Evolutionary conservation across 352 stramenopile species (phyloP), one percentile per base, ranked within the genome.

Genomic region (Phytophthora tentaculata): DNA sequence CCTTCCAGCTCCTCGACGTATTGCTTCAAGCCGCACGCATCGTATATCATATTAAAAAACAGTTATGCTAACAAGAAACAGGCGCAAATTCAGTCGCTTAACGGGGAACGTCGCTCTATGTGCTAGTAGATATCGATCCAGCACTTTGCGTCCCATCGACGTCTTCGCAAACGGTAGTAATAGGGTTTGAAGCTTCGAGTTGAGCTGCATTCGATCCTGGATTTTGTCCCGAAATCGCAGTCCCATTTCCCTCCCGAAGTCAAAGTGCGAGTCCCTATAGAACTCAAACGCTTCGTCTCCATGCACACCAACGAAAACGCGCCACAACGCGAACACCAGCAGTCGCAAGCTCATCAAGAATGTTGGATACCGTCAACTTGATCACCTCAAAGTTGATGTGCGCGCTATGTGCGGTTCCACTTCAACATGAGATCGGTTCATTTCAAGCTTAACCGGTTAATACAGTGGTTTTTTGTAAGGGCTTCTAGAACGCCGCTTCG

Each of bases 1-100:
- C 85, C 83, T 28, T 82, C 73, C 19, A 93, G 60, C 55, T 93
- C 85, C 48, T 90, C 76, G 24, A 93, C 58, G 57, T 89, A 93
- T 37, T 84, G 65, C 85, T 91, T n/a, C 28, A 62, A 0, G 41
- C 19, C 10, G 58, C 5, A 12, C n/a, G n/a, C n/a, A n/a, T n/a
- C n/a, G n/a, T n/a, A n/a, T n/a, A n/a, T n/a, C n/a, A n/a, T n/a
- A n/a, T n/a, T n/a, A n/a, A n/a, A n/a, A n/a, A n/a, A n/a, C n/a
- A n/a, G n/a, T n/a, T n/a, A n/a, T n/a, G n/a, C n/a, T n/a, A n/a
- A n/a, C n/a, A n/a, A n/a, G 9, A 20, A 59, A 12, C 22, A 45
- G 13, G 16, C 5, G 41, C 19, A 51, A 48, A 61, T 5, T 22
- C 16, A 54, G 32, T 0, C 9, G 73, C 79, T n/a, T 19, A 58